Conservation (phyloP, 495 filamentous ascomycete genomes). For the Coniosporium apollinis region DNA sequence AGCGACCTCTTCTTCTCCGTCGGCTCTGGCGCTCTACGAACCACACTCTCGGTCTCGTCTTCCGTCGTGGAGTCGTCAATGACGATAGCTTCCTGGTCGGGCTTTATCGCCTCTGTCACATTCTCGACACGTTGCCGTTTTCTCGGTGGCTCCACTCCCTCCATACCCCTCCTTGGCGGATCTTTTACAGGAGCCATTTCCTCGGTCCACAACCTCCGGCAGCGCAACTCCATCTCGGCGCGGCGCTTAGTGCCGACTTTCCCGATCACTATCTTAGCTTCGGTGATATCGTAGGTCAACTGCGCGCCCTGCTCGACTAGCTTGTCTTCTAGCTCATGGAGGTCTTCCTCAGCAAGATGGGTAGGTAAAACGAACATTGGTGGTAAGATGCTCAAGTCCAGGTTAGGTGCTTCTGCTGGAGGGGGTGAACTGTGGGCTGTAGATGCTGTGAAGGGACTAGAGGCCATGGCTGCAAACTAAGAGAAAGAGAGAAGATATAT, state of each 20-base stretch:
- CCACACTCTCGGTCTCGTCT: slow-evolving; percentile 15
- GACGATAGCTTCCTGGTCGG: slow-evolving; percentile 8
- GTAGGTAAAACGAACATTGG: slow-evolving; percentile 58
- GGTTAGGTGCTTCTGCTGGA: no score
- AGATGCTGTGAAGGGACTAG: no score
- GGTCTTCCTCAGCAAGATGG: slow-evolving; percentile 43
- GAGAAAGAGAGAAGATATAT: no score
- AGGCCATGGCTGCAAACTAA: no score
- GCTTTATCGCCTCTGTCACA: neutral
- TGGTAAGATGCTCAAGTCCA: slow-evolving; percentile 35
- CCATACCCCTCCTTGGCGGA: neutral
- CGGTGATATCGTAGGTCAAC: slow-evolving; percentile 53
- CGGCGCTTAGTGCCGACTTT: slow-evolving; percentile 51
- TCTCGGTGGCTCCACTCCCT: slow-evolving; percentile 8
- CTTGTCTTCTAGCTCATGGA: slow-evolving; percentile 44
- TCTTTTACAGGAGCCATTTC: slow-evolving; percentile 18
- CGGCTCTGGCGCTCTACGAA: neutral
- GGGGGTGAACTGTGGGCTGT: no score
- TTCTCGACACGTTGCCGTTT: slow-evolving; percentile 19
- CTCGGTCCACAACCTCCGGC: slow-evolving; percentile 44
- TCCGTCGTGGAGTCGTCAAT: slow-evolving; percentile 26
- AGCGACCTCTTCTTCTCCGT: neutral
- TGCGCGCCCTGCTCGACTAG: slow-evolving; percentile 35
- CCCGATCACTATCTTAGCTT: slow-evolving; percentile 60
- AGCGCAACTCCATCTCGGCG: slow-evolving; percentile 60